Evolutionary conservation across 192 early-diverging fungal species (phyloP).

Genomic region (Funneliformis geosporum): DNA sequence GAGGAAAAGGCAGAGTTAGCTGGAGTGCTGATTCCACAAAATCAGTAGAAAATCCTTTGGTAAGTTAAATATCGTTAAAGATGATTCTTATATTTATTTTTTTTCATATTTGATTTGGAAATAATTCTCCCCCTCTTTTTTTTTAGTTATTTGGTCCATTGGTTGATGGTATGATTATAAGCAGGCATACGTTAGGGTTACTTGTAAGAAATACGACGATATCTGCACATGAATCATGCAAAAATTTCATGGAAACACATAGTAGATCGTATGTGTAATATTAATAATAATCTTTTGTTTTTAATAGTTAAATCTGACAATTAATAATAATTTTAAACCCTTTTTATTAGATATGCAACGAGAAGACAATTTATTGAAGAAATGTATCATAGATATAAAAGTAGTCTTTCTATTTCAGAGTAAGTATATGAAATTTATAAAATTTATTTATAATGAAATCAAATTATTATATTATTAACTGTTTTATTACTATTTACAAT

Average conservation of each 20-base stretch:
- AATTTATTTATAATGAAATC: not conserved
- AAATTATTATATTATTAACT: not conserved
- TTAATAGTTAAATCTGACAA: not conserved
- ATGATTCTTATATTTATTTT: too few relatives aligned
- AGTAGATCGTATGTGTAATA: conserved; percentile 54
- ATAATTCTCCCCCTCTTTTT: not conserved
- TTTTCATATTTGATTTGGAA: not conserved
- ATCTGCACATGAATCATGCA: conserved; percentile 60
- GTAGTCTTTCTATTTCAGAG: conserved; percentile 43
- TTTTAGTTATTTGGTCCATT: conserved; percentile 65
- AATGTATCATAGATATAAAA: conserved; percentile 40
- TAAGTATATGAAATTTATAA: conserved; percentile 33
- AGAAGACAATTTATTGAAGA: conserved; percentile 53
- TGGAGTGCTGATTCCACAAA: conserved; percentile 39
- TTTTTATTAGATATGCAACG: conserved; percentile 27
- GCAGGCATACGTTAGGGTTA: conserved; percentile 62
- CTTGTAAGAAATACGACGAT: conserved; percentile 74
- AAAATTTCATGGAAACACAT: conserved; percentile 49
- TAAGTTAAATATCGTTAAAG: conserved; percentile 33
- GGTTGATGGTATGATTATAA: conserved; percentile 72
- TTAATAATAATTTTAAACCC: not conserved
- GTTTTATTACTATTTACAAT: not conserved
- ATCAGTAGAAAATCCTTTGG: conserved; percentile 52
- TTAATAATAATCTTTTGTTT: not conserved
- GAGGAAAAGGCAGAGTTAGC: conserved; percentile 26